Base-by-base conservation (phyloP, 352 stramenopile genomes). In the Peronosclerospora sorghi region DNA sequence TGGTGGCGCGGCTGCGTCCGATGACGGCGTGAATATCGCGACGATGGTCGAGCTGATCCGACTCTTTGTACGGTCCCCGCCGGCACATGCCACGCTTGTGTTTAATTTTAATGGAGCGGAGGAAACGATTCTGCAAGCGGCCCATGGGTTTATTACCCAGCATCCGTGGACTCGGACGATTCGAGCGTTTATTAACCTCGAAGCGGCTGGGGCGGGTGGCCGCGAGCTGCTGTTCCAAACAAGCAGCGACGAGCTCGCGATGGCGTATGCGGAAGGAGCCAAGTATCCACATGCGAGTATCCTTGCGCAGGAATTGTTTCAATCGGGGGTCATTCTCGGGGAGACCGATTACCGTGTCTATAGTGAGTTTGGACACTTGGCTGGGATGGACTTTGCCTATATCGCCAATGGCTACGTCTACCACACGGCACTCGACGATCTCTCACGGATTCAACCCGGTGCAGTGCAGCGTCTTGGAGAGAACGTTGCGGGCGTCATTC, bases 81-180 rank as follows among this genome's bases (percentile, higher is more conserved):
- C 71, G 0, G 48, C 49, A 36, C 52, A 79, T 30, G 63, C 59
- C 17, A 72, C 73, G 9, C 42, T 88, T 2, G 58, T 88, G 12
- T 88, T 88, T 58, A 88, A 84, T 35, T 88, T 88, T 46, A 88
- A 88, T 37, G 76, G 76, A 24, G 76, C 73, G 0, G 73, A 88
- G 44, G 76, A 88, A 41, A 88, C 76, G 10, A 83, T 88, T 27
- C 71, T 85, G 51, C 76, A 88, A 41, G 76, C 73, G 0, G 70
- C 76, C 9, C 76, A 88, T 41, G 76, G 76, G 1, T 88, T 88
- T 48, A 86, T 88, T 46, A 88, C 76, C 8, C 72, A 83, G 46
- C 76, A 88, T 47, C 65, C 70, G 28, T 88, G 76, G 76, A 83
- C 63, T 4, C 45, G 71, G 15, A 64, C 64, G 12, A 83, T 88